phyloP scores from a whole-genome alignment of 139 green algal genomes.

The Chlamydomonas sphaeroides region DNA sequence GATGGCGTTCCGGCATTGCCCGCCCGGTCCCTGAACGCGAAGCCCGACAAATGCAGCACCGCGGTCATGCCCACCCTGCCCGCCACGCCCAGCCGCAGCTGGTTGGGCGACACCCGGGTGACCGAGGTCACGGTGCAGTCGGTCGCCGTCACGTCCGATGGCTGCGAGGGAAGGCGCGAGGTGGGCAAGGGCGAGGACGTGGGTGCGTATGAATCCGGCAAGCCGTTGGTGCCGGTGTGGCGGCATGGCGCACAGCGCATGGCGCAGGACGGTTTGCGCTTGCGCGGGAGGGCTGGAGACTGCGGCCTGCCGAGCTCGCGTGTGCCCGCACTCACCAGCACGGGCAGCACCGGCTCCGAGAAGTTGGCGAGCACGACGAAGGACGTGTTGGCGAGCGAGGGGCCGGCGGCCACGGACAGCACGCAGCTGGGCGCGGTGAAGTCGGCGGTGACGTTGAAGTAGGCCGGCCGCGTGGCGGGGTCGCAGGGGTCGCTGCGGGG shows the following conservation, averaged over 20 bases:
- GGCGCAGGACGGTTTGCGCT: too few species aligned
- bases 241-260: too few species aligned
- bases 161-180: too few species aligned
- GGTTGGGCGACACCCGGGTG: neutral
- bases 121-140: neutral
- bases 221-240: too few species aligned
- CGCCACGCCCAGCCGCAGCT: neutral
- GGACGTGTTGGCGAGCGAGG: slow-evolving; percentile 8
- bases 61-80: neutral
- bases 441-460: slow-evolving; percentile 29
- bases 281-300: too few species aligned
- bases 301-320: too few species aligned
- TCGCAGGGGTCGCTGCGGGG: slow-evolving; percentile 29
- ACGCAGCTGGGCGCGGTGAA: neutral
- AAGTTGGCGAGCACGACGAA: slow-evolving; percentile 16
- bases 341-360: slow-evolving; percentile 11
- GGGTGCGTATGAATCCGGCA: too few species aligned
- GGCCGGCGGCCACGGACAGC: neutral
- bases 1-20: slow-evolving; percentile 11
- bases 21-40: slow-evolving; percentile 11
- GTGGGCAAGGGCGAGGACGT: too few species aligned
- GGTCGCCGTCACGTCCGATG: neutral
- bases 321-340: too few species aligned
- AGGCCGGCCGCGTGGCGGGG: neutral
- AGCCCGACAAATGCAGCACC: slow-evolving; percentile 4